These are phyloP conservation scores for Cercophora sp. DNA, from an alignment of 495 filamentous ascomycete genomes.

Conservation along the genomic window DNA sequence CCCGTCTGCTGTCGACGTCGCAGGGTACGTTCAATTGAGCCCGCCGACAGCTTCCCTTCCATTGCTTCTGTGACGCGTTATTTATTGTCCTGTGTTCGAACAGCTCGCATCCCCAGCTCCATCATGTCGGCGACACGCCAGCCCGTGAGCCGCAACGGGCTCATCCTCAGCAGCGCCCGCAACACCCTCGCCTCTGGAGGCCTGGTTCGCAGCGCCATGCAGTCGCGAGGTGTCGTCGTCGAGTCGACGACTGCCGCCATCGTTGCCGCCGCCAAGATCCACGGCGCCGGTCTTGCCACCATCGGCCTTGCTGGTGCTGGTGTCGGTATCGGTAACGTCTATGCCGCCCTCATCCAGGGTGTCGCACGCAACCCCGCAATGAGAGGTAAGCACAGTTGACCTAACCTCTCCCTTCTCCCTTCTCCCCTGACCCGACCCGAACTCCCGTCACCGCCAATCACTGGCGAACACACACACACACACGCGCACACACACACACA, in stretches of 20 bases:
- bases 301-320: slow-evolving; percentile 40
- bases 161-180: slow-evolving; percentile 21
- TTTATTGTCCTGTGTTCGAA: slow-evolving; percentile 4
- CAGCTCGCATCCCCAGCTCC: slow-evolving; percentile 28
- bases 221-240: slow-evolving; percentile 29
- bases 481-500: no score
- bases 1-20: slow-evolving; percentile 18
- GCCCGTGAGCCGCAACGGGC: slow-evolving; percentile 18
- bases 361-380: slow-evolving; percentile 39
- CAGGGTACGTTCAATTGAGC: slow-evolving; percentile 26
- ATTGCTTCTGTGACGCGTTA: slow-evolving; percentile 6
- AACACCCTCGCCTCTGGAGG: slow-evolving; percentile 16
- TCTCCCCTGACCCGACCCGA: no score
- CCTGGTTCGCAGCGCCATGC: slow-evolving; percentile 24
- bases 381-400: slow-evolving; percentile 28
- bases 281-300: slow-evolving; percentile 37
- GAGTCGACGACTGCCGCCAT: slow-evolving; percentile 35
- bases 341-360: slow-evolving; percentile 36
- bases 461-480: no score
- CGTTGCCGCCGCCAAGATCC: slow-evolving; percentile 33
- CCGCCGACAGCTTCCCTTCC: no score
- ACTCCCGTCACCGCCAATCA: no score
- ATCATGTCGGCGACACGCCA: slow-evolving; percentile 20
- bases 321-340: slow-evolving; percentile 39
- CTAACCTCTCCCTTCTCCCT: no score